Evolutionary conservation across 2,329 filamentous ascomycete genomes (phyloP).

Genomic region (Xylaria sp.): DNA sequence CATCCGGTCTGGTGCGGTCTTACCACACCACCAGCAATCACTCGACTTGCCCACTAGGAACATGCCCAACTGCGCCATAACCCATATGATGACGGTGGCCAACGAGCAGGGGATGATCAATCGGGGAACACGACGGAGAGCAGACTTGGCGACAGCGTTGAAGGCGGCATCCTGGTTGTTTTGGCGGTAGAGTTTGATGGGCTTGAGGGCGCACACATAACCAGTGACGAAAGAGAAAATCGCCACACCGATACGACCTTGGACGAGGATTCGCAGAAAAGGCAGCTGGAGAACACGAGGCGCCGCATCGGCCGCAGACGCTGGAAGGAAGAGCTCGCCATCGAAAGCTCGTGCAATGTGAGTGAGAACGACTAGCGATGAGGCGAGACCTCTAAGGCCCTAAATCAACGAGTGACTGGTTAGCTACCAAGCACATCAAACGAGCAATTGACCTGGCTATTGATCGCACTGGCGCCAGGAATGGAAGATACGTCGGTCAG

Average conservation of each 20-base stretch:
- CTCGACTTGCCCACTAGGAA: conserved; percentile 61
- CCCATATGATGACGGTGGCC: conserved; percentile 61
- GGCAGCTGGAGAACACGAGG: conserved; percentile 62
- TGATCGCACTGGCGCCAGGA: neutral
- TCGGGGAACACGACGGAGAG: conserved; percentile 62
- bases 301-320: conserved; percentile 48
- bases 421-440: neutral
- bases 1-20: conserved; percentile 51
- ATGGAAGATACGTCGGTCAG: no score
- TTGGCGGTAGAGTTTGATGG: conserved; percentile 59
- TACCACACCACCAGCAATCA: conserved; percentile 64
- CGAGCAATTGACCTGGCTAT: neutral
- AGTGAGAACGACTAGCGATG: conserved; percentile 59
- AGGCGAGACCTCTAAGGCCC: conserved; percentile 62
- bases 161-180: conserved; percentile 61
- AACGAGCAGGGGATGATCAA: conserved; percentile 62
- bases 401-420: conserved; percentile 33
- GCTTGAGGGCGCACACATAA: conserved; percentile 68
- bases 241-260: conserved; percentile 68
- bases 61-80: conserved; percentile 58
- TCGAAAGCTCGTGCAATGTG: conserved; percentile 60
- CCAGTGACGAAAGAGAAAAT: conserved; percentile 70
- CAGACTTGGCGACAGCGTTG: conserved; percentile 59
- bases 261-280: conserved; percentile 62
- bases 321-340: conserved; percentile 54